These are phyloP conservation scores for Dactylellina drechsleri DNA, from an alignment of 2,329 filamentous ascomycete genomes.

Conservation along the genomic window DNA sequence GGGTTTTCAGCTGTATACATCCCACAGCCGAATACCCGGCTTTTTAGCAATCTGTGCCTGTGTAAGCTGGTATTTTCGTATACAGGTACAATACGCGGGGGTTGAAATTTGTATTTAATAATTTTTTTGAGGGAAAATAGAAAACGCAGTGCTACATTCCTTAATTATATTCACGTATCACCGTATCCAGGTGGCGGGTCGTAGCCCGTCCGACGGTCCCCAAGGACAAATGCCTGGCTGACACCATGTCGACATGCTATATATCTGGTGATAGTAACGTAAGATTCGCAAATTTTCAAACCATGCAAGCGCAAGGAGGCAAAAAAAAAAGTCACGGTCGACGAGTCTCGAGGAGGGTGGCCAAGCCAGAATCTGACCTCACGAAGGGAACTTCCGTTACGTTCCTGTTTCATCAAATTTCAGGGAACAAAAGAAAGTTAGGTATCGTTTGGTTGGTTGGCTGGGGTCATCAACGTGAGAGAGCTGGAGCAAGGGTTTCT, in stretches of 20 bases:
- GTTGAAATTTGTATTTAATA: no score
- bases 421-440: constrained; percentile 1
- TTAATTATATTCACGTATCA: neutral
- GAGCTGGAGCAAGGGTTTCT: constrained; percentile 6
- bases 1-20: neutral
- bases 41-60: neutral
- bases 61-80: neutral
- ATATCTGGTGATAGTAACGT: no score
- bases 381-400: constrained; percentile 23
- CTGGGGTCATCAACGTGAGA: neutral
- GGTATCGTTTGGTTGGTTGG: constrained; percentile 7
- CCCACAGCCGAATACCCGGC: constrained; percentile 4
- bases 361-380: constrained; percentile 13
- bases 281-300: neutral
- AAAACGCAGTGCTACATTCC: neutral
- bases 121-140: no score
- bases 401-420: constrained; percentile 26
- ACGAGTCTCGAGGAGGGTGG: neutral
- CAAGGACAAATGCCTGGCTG: no score
- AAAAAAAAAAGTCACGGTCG: neutral
- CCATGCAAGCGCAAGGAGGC: constrained; percentile 1
- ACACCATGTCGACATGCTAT: no score
- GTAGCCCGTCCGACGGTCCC: no score
- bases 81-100: no score
- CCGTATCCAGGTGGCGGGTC: no score